Conservation (phyloP, 2,329 filamentous ascomycete genomes). For the Curvularia lunata region DNA sequence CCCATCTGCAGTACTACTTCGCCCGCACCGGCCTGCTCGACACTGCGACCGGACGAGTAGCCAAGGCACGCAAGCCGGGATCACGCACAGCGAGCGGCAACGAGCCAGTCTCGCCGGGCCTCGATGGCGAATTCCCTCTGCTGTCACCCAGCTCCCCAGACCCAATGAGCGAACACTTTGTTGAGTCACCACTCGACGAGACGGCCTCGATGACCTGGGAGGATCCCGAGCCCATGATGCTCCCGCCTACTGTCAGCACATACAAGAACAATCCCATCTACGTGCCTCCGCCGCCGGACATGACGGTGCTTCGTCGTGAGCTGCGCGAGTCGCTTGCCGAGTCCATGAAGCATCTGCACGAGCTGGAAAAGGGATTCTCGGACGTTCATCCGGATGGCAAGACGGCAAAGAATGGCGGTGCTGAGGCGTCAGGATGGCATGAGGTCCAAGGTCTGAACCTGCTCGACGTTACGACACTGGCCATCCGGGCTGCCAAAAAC, state of each 20-base stretch:
- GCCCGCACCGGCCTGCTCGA: constrained; percentile 91
- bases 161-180: constrained; percentile 48
- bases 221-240: constrained; percentile 75
- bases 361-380: constrained; percentile 55
- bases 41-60: constrained; percentile 86
- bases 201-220: constrained; percentile 58
- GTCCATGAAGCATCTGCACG: constrained; percentile 70
- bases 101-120: constrained; percentile 35
- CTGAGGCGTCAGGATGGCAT: constrained; percentile 70
- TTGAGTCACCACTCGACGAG: constrained; percentile 63
- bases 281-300: constrained; percentile 82
- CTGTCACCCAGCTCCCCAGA: constrained; percentile 36
- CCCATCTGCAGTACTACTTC: constrained; percentile 98
- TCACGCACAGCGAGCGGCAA: constrained; percentile 43
- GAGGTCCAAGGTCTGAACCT: constrained; percentile 92
- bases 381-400: constrained; percentile 13
- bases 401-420: constrained; percentile 17
- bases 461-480: constrained; percentile 88
- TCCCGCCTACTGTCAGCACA: constrained; percentile 96
- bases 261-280: constrained; percentile 86
- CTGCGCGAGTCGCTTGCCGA: constrained; percentile 71
- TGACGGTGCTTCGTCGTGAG: constrained; percentile 75
- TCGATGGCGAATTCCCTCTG: constrained; percentile 36
- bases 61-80: constrained; percentile 66
- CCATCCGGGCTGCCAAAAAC: constrained; percentile 93